These are phyloP conservation scores for Pythium aristosporum DNA, from an alignment of 352 stramenopile species.

Conservation along the genomic window DNA sequence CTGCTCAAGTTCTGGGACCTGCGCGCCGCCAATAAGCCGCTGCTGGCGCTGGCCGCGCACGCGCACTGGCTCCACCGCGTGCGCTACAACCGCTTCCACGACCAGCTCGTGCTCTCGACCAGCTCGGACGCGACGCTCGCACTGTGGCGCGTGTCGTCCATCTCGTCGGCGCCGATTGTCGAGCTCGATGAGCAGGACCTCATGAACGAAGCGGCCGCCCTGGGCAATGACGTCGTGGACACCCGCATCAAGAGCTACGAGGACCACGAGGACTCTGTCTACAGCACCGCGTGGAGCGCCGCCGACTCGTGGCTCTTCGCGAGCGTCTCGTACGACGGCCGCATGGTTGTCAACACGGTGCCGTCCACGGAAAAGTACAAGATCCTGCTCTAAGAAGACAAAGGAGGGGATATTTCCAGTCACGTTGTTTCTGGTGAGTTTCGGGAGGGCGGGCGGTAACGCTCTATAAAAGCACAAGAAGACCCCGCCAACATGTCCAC, in stretches of 20 bases:
- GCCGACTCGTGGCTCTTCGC: conserved; percentile 96
- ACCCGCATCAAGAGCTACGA: conserved; percentile 88
- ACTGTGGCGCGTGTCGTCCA: conserved; percentile 96
- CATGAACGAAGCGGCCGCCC: conserved; percentile 55
- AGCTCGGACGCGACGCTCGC: conserved; percentile 94
- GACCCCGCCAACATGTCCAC: neutral
- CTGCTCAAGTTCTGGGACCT: conserved; percentile 98
- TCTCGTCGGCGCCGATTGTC: conserved; percentile 95
- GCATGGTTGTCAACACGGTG: conserved; percentile 94
- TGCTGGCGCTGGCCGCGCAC: conserved; percentile 90
- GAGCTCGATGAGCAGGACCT: conserved; percentile 88
- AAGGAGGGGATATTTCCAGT: no score
- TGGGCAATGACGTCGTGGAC: conserved; percentile 56
- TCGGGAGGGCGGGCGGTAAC: neutral
- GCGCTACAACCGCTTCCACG: conserved; percentile 98
- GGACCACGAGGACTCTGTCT: conserved; percentile 95
- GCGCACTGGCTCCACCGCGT: conserved; percentile 91
- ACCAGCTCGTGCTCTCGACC: conserved; percentile 94
- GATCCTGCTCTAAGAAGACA: conserved; percentile 91
- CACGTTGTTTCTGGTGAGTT: conserved; percentile 23
- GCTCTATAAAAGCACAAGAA: conserved; percentile 18
- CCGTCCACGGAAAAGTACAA: conserved; percentile 99
- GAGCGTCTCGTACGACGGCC: conserved; percentile 95
- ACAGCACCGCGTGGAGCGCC: conserved; percentile 91
- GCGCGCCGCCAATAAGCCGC: conserved; percentile 64